Evolutionary conservation across 2,329 filamentous ascomycete genomes (phyloP), one percentile per base, ranked within the genome.

Genomic region (Diaporthe caulivora): DNA sequence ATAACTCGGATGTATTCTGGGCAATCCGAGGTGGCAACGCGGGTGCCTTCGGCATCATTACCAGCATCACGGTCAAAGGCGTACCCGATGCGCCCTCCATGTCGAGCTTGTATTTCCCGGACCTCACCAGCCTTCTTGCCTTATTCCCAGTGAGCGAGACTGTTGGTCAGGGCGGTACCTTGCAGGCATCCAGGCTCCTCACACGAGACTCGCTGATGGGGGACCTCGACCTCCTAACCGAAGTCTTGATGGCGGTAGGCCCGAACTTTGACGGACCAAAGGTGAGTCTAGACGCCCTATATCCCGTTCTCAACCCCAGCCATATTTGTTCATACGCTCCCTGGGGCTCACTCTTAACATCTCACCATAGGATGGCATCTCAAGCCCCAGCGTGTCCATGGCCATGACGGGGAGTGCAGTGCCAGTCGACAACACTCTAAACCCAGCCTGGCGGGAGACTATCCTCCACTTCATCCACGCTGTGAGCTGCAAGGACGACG

Each of bases 1-100:
- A 87, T 49, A 85, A 92, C 71, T 72, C 81, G 0, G 90, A 92
- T 71, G 80, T 93, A 0, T 92, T 92, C 79, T 93, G 91, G 91
- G 91, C 91, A 0, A 83, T 92, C 75, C 82, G 88, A 73, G 90
- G 90, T 10, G 85, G 21, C n/a, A 51, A 54, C 15, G 51, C 51
- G 26, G 51, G 51, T 15, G 51, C 51, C 24, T 54, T 54, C 18
- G 51, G 51, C 26, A n/a, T 57, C 54, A 57, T 37, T 18, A 37
- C 54, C 15, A 57, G 31, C 18, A 17, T 57, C 18, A 37, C 54
- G 10, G 31, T 57, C 29, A 57, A 57, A 57, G 10, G 29, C 54
- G 6, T 37, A 37, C 54, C 31, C 29, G 29, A 37, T 57, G 54
- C 54, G 26, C 26, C 53, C 29, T 5, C 2, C 1, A 31, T 34